These are phyloP conservation scores for Chlorella sp. DNA, from an alignment of 139 green algal species.

Conservation along the genomic window DNA sequence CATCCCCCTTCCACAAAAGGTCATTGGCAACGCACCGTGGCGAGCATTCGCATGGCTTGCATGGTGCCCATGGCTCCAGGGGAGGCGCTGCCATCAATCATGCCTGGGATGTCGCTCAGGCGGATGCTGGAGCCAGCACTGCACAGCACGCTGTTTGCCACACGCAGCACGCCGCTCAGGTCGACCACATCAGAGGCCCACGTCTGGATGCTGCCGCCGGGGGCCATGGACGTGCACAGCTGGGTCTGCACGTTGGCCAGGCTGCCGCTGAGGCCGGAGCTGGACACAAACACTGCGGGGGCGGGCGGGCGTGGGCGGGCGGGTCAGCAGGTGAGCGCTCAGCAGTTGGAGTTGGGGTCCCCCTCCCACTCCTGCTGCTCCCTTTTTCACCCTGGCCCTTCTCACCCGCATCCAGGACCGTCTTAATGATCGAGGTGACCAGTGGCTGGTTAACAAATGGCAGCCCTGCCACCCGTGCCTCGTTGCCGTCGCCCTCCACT, in stretches of 20 bases:
- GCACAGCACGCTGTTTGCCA: neutral
- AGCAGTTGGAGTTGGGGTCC: no score
- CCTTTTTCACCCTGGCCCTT: no score
- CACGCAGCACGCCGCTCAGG: neutral
- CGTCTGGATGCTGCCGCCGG: neutral
- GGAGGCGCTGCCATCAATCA: neutral
- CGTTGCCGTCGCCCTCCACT: neutral
- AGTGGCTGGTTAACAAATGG: neutral
- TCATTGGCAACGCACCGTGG: neutral
- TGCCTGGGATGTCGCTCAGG: constrained; percentile 9
- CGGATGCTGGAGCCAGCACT: neutral
- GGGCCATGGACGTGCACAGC: neutral
- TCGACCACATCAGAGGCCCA: neutral
- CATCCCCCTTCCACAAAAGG: no score
- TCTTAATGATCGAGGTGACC: neutral
- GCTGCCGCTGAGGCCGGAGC: neutral
- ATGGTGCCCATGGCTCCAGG: neutral
- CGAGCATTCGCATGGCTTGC: neutral
- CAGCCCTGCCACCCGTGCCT: neutral
- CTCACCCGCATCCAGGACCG: neutral
- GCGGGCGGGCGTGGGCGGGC: neutral
- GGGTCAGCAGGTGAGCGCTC: no score
- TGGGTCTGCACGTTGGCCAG: constrained; percentile 1
- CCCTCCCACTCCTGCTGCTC: no score
- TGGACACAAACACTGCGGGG: neutral